A percentile compares a stretch with the other conserved stretches of the same genome.
Evolutionary conservation across 2,329 filamentous ascomycete species (phyloP).

Genomic region (Colletotrichum theobromicola): DNA sequence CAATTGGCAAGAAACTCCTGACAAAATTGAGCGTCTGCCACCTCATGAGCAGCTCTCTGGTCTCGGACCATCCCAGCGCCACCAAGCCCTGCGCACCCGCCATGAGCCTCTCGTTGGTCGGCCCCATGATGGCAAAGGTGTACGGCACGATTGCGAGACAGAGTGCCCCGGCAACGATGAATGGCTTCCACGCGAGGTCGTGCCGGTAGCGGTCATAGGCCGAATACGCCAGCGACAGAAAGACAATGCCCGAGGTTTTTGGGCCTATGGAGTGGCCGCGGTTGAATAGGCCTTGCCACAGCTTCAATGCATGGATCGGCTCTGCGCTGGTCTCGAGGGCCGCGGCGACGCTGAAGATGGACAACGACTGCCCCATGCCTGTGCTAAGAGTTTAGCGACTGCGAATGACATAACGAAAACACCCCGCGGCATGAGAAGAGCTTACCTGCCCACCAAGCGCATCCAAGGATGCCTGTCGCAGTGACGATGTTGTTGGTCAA

Average conservation of each 20-base stretch:
- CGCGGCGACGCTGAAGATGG: conserved; percentile 38
- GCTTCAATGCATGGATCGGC: conserved; percentile 32
- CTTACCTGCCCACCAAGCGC: conserved; percentile 20
- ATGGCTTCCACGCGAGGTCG: conserved; percentile 37
- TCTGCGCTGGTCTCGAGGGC: conserved; percentile 28
- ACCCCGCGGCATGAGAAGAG: background rate
- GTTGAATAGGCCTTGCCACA: conserved; percentile 43
- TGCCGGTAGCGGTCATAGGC: conserved; percentile 36
- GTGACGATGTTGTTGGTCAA: conserved; percentile 12
- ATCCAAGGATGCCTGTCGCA: conserved; percentile 11
- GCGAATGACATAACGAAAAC: background rate
- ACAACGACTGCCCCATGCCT: conserved; percentile 42
- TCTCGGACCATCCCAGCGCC: conserved; percentile 4
- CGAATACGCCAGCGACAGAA: conserved; percentile 38
- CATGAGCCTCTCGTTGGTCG: conserved; percentile 39
- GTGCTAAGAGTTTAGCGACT: background rate
- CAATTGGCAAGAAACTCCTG: conserved; percentile 11
- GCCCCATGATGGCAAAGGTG: conserved; percentile 40
- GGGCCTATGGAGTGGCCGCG: conserved; percentile 43
- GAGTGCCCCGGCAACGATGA: conserved; percentile 34
- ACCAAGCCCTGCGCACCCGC: conserved; percentile 17
- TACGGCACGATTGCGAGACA: conserved; percentile 45
- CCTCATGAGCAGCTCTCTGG: conserved; percentile 12
- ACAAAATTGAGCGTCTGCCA: conserved; percentile 20
- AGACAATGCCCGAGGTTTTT: conserved; percentile 34